Evolutionary conservation across 2,329 filamentous ascomycete genomes (phyloP).

Genomic region (Arthrobotrys entomopaga): DNA sequence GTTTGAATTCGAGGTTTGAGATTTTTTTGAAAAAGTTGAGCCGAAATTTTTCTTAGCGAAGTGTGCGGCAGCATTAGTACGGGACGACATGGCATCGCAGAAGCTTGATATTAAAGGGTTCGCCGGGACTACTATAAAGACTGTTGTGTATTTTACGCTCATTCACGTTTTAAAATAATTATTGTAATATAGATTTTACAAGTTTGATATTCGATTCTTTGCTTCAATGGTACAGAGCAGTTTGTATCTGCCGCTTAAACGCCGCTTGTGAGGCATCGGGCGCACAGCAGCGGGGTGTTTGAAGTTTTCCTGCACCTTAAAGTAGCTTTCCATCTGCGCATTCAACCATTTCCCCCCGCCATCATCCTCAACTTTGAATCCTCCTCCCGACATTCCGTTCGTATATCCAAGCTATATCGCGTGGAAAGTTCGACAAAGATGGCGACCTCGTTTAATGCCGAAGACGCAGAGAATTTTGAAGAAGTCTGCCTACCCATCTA

Average conservation of each 20-base stretch:
- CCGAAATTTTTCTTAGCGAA: constrained; percentile 40
- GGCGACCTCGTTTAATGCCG: constrained; percentile 32
- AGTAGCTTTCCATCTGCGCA: constrained; percentile 20
- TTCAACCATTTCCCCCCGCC: constrained; percentile 33
- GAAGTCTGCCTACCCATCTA: not conserved
- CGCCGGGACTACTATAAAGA: too few species aligned
- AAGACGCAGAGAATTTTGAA: constrained; percentile 14
- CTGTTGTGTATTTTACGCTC: too few species aligned
- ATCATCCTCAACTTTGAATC: constrained; percentile 10
- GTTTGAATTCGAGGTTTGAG: constrained; percentile 6
- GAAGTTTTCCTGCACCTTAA: too few species aligned
- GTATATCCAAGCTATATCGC: not conserved
- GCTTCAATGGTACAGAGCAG: not conserved
- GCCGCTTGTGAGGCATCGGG: constrained; percentile 14
- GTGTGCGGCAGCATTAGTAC: constrained; percentile 16
- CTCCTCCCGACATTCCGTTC: not conserved
- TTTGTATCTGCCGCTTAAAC: not conserved
- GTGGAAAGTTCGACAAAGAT: constrained; percentile 18
- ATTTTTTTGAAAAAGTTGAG: not conserved
- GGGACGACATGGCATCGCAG: not conserved
- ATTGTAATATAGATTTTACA: not conserved
- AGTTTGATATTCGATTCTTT: not conserved
- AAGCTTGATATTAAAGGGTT: not conserved
- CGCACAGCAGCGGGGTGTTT: constrained; percentile 10
- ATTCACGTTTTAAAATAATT: too few species aligned